Conservation (phyloP, 2,329 filamentous ascomycete genomes). For the Cladophialophora bantiana region DNA sequence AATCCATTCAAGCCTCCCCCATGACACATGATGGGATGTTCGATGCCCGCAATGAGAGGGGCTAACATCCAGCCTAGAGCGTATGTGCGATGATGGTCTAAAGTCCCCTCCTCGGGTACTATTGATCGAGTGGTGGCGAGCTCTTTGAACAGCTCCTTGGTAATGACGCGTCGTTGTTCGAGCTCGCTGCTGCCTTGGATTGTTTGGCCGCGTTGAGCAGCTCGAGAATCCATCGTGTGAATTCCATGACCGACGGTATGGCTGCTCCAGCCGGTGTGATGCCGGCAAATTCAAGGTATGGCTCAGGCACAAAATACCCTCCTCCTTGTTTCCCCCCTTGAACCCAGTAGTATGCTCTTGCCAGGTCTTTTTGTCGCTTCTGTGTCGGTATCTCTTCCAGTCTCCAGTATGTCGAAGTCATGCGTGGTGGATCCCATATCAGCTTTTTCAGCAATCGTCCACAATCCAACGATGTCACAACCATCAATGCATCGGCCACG, state of each 20-base stretch:
- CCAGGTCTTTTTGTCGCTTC: constrained; percentile 36
- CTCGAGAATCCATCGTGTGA: constrained; percentile 59
- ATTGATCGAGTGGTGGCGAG: constrained; percentile 38
- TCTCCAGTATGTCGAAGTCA: constrained; percentile 35
- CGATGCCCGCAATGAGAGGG: background rate
- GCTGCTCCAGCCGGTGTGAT: constrained; percentile 42
- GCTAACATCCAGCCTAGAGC: constrained; percentile 11
- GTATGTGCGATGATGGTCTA: constrained; percentile 40
- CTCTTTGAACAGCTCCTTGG: constrained; percentile 46
- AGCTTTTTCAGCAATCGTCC: constrained; percentile 31
- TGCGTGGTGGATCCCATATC: background rate
- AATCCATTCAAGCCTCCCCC: constrained; percentile 21
- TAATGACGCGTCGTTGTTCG: constrained; percentile 27
- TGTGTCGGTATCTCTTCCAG: constrained; percentile 45
- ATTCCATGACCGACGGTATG: constrained; percentile 50
- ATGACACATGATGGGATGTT: constrained; percentile 19
- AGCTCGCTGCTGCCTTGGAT: background rate
- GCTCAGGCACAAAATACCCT: constrained; percentile 17
- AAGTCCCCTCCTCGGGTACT: too few relatives aligned
- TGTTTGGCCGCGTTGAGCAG: constrained; percentile 47
- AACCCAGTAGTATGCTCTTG: constrained; percentile 41
- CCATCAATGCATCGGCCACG: constrained; percentile 56
- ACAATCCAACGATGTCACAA: constrained; percentile 43
- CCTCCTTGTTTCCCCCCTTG: constrained; percentile 23
- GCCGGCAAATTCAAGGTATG: constrained; percentile 31